These are phyloP conservation scores for Trifolium subterraneum DNA, from an alignment of 306 rosid species.

Conservation along the genomic window DNA sequence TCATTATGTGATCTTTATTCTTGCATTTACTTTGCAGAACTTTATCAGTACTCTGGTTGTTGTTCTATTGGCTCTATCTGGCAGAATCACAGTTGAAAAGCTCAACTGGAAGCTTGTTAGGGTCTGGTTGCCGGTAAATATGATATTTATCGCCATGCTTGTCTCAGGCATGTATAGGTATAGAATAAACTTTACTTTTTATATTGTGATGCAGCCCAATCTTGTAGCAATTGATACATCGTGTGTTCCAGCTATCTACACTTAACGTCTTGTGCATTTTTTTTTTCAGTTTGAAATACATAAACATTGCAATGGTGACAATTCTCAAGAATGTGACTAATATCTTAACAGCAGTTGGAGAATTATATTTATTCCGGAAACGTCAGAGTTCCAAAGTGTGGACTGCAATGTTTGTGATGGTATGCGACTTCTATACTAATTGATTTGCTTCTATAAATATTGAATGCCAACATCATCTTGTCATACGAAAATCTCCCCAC, in stretches of 20 bases:
- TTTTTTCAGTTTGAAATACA: conserved; percentile 76
- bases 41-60: conserved; percentile 73
- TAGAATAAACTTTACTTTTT: conserved; percentile 10
- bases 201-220: conserved; percentile 16
- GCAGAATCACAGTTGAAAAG: conserved; percentile 66
- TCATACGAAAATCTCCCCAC: background rate
- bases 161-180: conserved; percentile 93
- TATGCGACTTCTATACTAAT: conserved; percentile 36
- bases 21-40: conserved; percentile 63
- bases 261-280: conserved; percentile 32
- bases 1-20: conserved; percentile 1
- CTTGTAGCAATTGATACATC: background rate
- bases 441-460: conserved; percentile 1
- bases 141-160: conserved; percentile 90
- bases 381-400: conserved; percentile 82
- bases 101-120: conserved; percentile 80
- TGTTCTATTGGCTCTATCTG: conserved; percentile 61
- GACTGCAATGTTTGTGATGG: conserved; percentile 90
- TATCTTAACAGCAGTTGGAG: conserved; percentile 87
- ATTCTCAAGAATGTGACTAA: conserved; percentile 91
- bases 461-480: background rate
- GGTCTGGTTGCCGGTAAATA: conserved; percentile 90
- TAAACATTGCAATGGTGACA: conserved; percentile 96
- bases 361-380: conserved; percentile 73
- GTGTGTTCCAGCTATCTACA: conserved; percentile 20